Evolutionary conservation across 129 eudicot genomes (phyloP), one percentile per base, ranked within the genome.

Genomic region (Flaveria linearis): DNA sequence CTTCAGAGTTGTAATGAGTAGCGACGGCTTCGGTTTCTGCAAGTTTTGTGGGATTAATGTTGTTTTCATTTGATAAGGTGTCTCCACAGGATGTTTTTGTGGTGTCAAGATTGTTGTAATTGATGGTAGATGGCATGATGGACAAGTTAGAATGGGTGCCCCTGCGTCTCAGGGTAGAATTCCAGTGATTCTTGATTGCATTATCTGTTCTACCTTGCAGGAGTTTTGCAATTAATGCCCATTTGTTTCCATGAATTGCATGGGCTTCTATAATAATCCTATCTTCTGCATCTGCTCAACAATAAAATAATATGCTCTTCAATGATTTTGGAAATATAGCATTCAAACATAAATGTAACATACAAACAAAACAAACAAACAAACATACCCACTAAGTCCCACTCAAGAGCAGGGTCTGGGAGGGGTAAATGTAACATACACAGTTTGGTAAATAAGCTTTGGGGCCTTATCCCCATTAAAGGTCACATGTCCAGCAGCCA

Each of bases 111-210:
- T 78, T 74, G 88, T 77, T 76, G 49, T 67, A 61, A 26, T 36
- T 76, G 9, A 69, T 20, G 47, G 18, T 15, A 39, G 76, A 65
- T 18, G 67, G 7, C 30, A 73, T 55, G 41, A 71, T 57, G 28
- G 53, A 64, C 5, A 18, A 14, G 23, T 47, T 58, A 56, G 73
- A 71, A 39, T 39, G 74, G 47, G 70, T 43, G 74, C 41, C 76
- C 69, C 71, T 87, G 18, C 92, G 96, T 65, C 84, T 84, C 61
- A 92, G 85, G 22, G 89, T 84, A 55, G 97, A 92, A 75, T 92
- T 92, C 97, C 97, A 92, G 78, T 92, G 97, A 82, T 92, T 92
- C 82, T 92, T 92, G 58, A 92, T 89, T 22, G 93, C 91, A 47
- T 92, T 92, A 75, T 92, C 97, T 45, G 97, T 92, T 82, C 97